Evolutionary conservation across 164 flowering plant species (phyloP).

Genomic region (Nymphaea thermarum): DNA sequence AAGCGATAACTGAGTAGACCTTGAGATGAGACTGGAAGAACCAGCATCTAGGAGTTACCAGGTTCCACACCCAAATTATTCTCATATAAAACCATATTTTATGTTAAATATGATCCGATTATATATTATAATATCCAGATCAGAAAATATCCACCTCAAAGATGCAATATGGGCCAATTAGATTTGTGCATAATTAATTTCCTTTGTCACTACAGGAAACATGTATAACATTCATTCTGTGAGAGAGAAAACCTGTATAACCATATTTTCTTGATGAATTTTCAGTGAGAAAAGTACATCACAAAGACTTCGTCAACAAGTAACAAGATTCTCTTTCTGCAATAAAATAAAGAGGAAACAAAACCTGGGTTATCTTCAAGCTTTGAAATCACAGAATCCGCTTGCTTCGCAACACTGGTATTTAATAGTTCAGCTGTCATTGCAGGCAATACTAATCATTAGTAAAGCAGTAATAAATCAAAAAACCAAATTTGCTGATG

Average conservation of each 20-base stretch:
- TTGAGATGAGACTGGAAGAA: too few relatives aligned
- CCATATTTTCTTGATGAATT: neutral
- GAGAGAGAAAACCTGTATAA: neutral
- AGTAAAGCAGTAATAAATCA: neutral
- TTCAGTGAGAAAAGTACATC: neutral
- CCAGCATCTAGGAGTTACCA: too few relatives aligned
- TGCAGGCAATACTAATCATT: neutral
- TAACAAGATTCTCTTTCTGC: neutral
- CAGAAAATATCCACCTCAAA: neutral
- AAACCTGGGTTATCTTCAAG: neutral
- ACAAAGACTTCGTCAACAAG: neutral
- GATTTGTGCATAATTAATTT: neutral
- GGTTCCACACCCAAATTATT: too few relatives aligned
- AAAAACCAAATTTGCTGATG: neutral
- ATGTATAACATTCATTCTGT: neutral
- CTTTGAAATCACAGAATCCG: neutral
- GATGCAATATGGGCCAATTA: neutral
- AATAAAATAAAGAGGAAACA: neutral
- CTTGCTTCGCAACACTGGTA: neutral
- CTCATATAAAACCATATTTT: too few relatives aligned
- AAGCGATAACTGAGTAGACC: neutral
- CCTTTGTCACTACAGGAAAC: neutral
- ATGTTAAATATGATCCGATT: neutral
- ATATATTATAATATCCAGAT: neutral
- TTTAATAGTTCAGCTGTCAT: neutral